Evolutionary conservation across 78 protist species (phyloP), one percentile per base, ranked within the genome.

Genomic region (Capsaspora owczarzaki): DNA sequence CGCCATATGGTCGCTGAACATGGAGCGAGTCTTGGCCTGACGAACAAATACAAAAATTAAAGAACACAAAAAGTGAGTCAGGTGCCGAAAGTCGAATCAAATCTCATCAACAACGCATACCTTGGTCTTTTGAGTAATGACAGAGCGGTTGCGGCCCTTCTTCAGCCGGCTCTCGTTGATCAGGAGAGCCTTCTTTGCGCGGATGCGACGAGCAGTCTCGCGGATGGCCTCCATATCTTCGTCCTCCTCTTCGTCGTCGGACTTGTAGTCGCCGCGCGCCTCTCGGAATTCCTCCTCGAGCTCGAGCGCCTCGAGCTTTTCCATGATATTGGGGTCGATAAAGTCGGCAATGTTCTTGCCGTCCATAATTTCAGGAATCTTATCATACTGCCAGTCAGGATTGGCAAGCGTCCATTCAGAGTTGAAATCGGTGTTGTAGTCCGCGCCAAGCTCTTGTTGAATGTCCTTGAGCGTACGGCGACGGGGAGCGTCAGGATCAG

Each of bases 331-430:
- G 1, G 98, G 98, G 79, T 96, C 99, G 77, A 97, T 46, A 49
- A 85, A 96, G 80, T 97, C 99, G 4, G 90, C 86, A 70, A 97
- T 89, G 85, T 96, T 96, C 84, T 93, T 82, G 61, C 99, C 99
- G 85, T 98, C 94, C 83, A 94, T 74, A 56, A 98, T 94, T 79
- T 98, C 99, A 14, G 99, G 99, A 51, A 97, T 86, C 35, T 51
- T 78, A 86, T 98, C 99, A 70, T 89, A 81, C 42, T 60, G 78
- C 99, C 99, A 96, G 44, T 90, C 95, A 0, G 44, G 85, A 76
- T 85, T 42, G 29, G 44, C 75, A 44, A 92, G 86, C 19, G 69
- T 33, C 82, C 80, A 92, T 10, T 60, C 35, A 60, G 10, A 3
- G 33, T 25, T 60, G 66, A 60, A 25, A 25, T 60, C 66, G 31